phyloP scores from a whole-genome alignment of 345 rosid species.

The Nephelium lappaceum region DNA sequence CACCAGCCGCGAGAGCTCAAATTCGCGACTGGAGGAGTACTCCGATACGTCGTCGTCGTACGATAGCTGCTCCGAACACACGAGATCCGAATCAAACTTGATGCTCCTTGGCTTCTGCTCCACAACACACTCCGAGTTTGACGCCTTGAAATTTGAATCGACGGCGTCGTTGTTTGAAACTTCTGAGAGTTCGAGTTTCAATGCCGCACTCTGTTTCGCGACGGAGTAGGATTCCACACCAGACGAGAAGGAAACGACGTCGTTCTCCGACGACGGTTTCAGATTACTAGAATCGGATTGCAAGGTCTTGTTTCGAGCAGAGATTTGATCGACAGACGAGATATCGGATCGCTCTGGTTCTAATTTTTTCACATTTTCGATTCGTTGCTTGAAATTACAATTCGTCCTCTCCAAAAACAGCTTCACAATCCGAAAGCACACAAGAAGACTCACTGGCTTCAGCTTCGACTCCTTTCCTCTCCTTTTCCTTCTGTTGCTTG shows the following conservation, averaged over 20 bases:
- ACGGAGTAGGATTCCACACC: slow-evolving; percentile 45
- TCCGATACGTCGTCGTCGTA: slow-evolving; percentile 58
- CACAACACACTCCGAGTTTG: slow-evolving; percentile 36
- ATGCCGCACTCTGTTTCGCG: slow-evolving; percentile 25
- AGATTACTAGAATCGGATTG: slow-evolving; percentile 25
- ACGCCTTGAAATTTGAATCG: slow-evolving; percentile 32
- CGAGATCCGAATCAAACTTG: slow-evolving; percentile 56
- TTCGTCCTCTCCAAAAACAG: slow-evolving; percentile 26
- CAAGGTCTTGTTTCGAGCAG: slow-evolving; percentile 17
- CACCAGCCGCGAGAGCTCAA: slow-evolving; percentile 50
- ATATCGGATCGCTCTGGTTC: slow-evolving; percentile 40
- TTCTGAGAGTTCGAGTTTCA: slow-evolving; percentile 33
- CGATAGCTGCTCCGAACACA: slow-evolving; percentile 66
- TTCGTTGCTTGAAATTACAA: slow-evolving; percentile 22
- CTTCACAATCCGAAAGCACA: slow-evolving; percentile 44
- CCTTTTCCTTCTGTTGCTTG: slow-evolving; percentile 35
- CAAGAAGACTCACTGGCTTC: slow-evolving; percentile 67
- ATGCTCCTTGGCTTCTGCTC: slow-evolving; percentile 44
- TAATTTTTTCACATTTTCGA: slow-evolving; percentile 11
- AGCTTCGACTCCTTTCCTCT: slow-evolving; percentile 32
- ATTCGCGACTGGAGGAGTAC: slow-evolving; percentile 46
- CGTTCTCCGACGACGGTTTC: slow-evolving; percentile 35
- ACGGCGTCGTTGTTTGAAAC: slow-evolving; percentile 39
- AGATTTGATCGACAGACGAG: slow-evolving; percentile 44
- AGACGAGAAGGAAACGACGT: slow-evolving; percentile 47